These are phyloP conservation scores for Leccinum idahoense DNA, from an alignment of 1,284 basidiomycete species.

Conservation along the genomic window DNA sequence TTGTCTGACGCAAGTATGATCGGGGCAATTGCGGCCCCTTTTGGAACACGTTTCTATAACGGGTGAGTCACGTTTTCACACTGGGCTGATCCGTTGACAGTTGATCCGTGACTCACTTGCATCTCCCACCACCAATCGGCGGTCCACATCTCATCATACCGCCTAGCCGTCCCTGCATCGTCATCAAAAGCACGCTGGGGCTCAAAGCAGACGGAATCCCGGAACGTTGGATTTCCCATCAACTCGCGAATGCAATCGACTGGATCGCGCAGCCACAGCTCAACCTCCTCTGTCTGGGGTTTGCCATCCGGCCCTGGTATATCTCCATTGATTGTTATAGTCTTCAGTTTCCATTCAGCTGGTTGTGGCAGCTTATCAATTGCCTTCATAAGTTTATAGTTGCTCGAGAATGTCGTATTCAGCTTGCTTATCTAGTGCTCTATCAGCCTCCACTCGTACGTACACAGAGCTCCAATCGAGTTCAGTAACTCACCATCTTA, in stretches of 20 bases:
- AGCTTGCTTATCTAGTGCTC: not conserved
- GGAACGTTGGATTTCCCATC: not conserved
- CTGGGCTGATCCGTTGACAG: too few relatives aligned
- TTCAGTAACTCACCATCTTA: not conserved
- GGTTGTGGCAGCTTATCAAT: not conserved
- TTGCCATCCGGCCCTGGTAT: not conserved
- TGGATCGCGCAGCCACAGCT: not conserved
- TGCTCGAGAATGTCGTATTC: not conserved
- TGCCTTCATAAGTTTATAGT: not conserved
- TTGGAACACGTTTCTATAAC: too few relatives aligned
- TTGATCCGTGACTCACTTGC: too few relatives aligned
- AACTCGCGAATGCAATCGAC: not conserved
- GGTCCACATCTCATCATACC: too few relatives aligned
- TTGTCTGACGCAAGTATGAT: too few relatives aligned
- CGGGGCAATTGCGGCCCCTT: too few relatives aligned
- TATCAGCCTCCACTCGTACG: not conserved
- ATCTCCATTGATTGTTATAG: not conserved
- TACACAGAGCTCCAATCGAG: not conserved
- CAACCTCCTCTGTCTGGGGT: not conserved
- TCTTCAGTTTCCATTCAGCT: not conserved
- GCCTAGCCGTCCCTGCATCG: too few relatives aligned
- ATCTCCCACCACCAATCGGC: too few relatives aligned
- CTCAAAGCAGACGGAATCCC: not conserved
- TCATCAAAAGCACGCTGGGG: not conserved
- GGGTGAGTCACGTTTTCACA: too few relatives aligned